Evolutionary conservation across 257 asterid species (phyloP).

Genomic region (Prunella vulgaris): DNA sequence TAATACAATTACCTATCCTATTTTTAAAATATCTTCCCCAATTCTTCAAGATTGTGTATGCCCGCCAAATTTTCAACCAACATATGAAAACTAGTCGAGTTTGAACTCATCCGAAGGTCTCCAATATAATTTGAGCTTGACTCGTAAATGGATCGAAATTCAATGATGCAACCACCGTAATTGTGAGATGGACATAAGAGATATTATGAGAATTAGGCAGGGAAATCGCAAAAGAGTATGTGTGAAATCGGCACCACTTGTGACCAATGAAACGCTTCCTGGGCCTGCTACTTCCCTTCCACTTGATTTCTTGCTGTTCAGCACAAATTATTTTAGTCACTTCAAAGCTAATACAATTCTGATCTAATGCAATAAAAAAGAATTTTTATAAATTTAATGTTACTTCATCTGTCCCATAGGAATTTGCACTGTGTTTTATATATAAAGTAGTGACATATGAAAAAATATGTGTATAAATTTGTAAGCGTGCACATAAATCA

Average conservation of each 20-base stretch:
- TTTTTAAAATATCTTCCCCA: neutral
- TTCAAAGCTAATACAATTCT: neutral
- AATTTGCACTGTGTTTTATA: too few relatives aligned
- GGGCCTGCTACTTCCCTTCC: constrained; percentile 34
- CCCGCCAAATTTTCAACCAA: neutral
- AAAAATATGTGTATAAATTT: too few relatives aligned
- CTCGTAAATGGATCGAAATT: neutral
- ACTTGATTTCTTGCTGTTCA: constrained; percentile 47
- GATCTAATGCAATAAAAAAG: neutral
- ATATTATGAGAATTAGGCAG: neutral
- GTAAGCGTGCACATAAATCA: too few relatives aligned
- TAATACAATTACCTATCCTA: neutral
- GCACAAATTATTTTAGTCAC: neutral
- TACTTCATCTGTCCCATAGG: too few relatives aligned
- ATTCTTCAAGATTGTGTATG: neutral
- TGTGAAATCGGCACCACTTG: constrained; percentile 26
- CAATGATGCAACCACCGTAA: neutral
- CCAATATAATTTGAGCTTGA: neutral
- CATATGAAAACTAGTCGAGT: neutral
- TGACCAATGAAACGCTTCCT: constrained; percentile 30
- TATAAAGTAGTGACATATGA: too few relatives aligned
- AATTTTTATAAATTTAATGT: neutral
- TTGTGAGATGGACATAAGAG: neutral
- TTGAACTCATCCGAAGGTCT: neutral
- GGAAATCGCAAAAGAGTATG: neutral